These are phyloP conservation scores for Thermomucor indicae-seudaticae DNA, from an alignment of 371 early-diverging fungal species.

Conservation along the genomic window DNA sequence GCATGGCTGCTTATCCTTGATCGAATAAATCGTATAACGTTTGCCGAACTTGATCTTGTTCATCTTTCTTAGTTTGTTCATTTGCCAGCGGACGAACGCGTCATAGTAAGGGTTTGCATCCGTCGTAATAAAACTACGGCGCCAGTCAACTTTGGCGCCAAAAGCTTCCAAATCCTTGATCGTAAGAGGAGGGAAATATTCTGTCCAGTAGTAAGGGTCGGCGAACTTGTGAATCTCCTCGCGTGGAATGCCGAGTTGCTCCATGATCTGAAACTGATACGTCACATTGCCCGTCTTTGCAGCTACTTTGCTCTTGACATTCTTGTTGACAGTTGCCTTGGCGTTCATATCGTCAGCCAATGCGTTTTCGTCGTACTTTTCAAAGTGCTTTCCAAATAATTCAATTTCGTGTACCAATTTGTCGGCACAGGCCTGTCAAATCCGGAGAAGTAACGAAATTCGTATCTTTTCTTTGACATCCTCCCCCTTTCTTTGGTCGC, in stretches of 20 bases:
- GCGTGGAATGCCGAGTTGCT: slow-evolving; percentile 83
- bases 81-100: slow-evolving; percentile 99
- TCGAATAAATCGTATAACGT: slow-evolving; percentile 98
- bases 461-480: not conserved
- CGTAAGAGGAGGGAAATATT: slow-evolving; percentile 95
- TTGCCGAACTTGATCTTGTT: slow-evolving; percentile 97
- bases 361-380: slow-evolving; percentile 44
- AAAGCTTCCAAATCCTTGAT: slow-evolving; percentile 80
- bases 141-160: slow-evolving; percentile 97
- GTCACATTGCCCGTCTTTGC: slow-evolving; percentile 84
- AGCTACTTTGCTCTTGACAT: slow-evolving; percentile 80
- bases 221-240: slow-evolving; percentile 95
- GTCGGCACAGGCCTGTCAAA: slow-evolving; percentile 91
- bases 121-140: slow-evolving; percentile 99
- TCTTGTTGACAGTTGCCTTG: slow-evolving; percentile 55
- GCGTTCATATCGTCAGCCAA: slow-evolving; percentile 47
- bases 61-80: slow-evolving; percentile 83
- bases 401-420: slow-evolving; percentile 95
- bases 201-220: slow-evolving; percentile 95
- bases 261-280: slow-evolving; percentile 97
- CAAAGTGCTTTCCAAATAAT: slow-evolving; percentile 88
- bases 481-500: not conserved
- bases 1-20: slow-evolving; percentile 98
- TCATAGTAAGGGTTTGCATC: slow-evolving; percentile 99
- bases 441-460: not conserved